Evolutionary conservation across 495 filamentous ascomycete genomes (phyloP), one percentile per base, ranked within the genome.

Genomic region (Talaromyces adpressus): DNA sequence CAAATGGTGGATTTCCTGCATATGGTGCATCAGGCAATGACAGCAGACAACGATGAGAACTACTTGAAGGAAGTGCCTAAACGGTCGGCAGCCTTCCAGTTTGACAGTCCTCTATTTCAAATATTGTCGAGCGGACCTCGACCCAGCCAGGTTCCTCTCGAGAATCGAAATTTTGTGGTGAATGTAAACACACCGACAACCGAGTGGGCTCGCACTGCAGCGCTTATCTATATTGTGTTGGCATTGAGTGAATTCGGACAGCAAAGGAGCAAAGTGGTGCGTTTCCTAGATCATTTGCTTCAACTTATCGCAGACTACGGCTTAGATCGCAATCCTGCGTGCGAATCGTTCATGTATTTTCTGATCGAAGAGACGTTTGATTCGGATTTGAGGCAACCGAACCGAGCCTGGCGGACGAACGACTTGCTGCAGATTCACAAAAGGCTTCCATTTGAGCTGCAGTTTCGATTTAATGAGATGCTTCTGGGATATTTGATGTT

Each of bases 41-140:
- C 56, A 4, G 60, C 66, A 34, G 75, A 81, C 51, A 75, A 57
- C 63, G 59, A 68, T 14, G 59, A 66, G 1, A 63, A 66, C 32
- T 77, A 71, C 52, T 68, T 76, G 3, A 18, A 53, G 11, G 59
- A 68, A 6, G 69, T 72, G 4, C 76, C 77, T 2, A 70, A 72
- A 29, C 69, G 77, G 29, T 66, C 63, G 22, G 61, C 66, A 1
- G 68, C 71, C 1, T 81, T 81, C 52, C 69, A 75, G 36, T 77
- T 79, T 72, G 72, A 73, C 20, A 70, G 76, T 59, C 77, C 77
- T 14, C 64, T 81, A 6, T 79, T 75, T 54, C 67, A 74, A 11
- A 64, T 79, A 6, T 70, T 81, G 1, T 79, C 77, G n/a, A 78
- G 73, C 62, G 78, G 78, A 18, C 78, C 78, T 11, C 75, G 71